Evolutionary conservation across 176 grass and related monocot genomes (phyloP).

Genomic region (Puccinellia tenuiflora): DNA sequence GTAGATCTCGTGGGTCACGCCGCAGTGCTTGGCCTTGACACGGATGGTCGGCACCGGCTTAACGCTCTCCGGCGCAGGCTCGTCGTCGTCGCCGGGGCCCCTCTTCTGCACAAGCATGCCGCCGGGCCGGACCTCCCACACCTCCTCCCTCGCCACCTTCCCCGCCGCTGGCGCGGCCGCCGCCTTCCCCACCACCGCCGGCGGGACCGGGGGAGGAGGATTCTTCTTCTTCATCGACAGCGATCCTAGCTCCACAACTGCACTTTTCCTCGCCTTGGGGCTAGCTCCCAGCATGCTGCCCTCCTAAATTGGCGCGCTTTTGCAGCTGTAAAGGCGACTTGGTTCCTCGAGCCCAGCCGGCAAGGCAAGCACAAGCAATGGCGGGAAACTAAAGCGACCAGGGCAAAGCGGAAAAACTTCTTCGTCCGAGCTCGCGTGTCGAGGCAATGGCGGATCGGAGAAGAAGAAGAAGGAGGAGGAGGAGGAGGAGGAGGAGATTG

Average conservation of each 20-base stretch:
- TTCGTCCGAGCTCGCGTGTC: not conserved
- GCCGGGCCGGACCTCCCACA: constrained; percentile 89
- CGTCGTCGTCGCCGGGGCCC: constrained; percentile 33
- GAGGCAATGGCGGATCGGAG: constrained; percentile 20
- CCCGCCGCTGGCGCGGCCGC: not conserved
- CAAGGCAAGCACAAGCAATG: constrained; percentile 16
- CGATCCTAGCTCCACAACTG: constrained; percentile 30
- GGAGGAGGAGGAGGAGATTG: not conserved
- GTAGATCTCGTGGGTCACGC: constrained; percentile 89
- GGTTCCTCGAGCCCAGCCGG: not conserved
- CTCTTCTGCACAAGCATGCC: constrained; percentile 98
- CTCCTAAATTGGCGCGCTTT: not conserved
- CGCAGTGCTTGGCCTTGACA: constrained; percentile 76
- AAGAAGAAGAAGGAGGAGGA: not conserved
- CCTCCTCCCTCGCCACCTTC: constrained; percentile 53
- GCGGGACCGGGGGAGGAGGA: not conserved
- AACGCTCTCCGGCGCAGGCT: constrained; percentile 16
- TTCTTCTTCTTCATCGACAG: constrained; percentile 24
- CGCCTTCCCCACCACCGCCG: not conserved
- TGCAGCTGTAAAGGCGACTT: constrained; percentile 10
- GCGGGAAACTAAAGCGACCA: constrained; percentile 2
- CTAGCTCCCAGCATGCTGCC: constrained; percentile 38
- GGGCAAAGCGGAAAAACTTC: not conserved
- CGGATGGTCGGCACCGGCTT: constrained; percentile 78
- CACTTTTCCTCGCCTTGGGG: constrained; percentile 34